Evolutionary conservation across 352 stramenopile species (phyloP), one percentile per base, ranked within the genome.

Genomic region (Globisporangium canariense): DNA sequence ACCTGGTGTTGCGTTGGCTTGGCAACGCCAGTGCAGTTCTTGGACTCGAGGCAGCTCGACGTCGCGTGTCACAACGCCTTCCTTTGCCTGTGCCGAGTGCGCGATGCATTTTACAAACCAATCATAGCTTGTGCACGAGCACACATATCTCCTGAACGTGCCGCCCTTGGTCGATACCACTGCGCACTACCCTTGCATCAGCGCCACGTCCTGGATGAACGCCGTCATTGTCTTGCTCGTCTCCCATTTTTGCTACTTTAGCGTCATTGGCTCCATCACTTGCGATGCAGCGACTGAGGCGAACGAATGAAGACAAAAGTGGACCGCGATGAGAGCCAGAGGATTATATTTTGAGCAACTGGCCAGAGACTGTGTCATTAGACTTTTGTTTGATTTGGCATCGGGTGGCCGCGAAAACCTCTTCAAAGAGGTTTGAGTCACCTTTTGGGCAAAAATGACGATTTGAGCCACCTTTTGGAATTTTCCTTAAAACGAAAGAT

Each of bases 71-170:
- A 53, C 9, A 34, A 32, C 47, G 20, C 1, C 47, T n/a, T 22
- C 22, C 2, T 53, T n/a, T 53, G 47, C 20, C 1, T 53, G 22
- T 53, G 8, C 20, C 47, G 47, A 34, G 47, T 53, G 47, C 47
- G 47, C 9, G 47, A 53, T 34, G 22, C 47, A 34, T 25, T 53
- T 53, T 10, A 53, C 47, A 53, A 36, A 53, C 47, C 47, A 53
- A 34, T 20, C 13, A 22, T 22, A 55, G 22, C 49, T 38, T 55
- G 22, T 22, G 13, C 25, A 38, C 10, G 25, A 38, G 49, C 49
- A 55, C 5, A 22, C 25, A 38, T 55, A 38, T 22, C 25, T 22
- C 25, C 49, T 55, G 13, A 55, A 55, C 11, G 49, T 55, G 22
- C 49, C 49, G 25, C 49, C 49, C 4, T 55, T 55, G 10, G 49